Evolutionary conservation across 805 yeast species (phyloP).

Genomic region (Suhomyces vadensis): DNA sequence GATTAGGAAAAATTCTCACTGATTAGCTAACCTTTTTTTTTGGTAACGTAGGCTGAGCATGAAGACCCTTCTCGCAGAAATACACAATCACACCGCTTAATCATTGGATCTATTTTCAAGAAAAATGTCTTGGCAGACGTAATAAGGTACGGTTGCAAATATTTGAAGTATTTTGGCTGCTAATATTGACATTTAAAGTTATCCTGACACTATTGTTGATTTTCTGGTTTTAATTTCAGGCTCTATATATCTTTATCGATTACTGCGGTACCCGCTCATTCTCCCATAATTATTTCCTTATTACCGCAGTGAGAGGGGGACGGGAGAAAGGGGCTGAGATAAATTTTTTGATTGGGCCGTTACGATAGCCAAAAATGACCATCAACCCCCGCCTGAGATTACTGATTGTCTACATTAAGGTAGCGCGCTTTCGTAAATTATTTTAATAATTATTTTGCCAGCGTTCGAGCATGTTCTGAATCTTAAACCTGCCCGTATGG

Average conservation of each 20-base stretch:
- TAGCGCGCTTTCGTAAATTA: too few relatives aligned
- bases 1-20: too few relatives aligned
- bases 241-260: too few relatives aligned
- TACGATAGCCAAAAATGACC: not conserved
- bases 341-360: not conserved
- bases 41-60: not conserved
- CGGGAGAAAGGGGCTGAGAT: not conserved
- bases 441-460: too few relatives aligned
- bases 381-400: not conserved
- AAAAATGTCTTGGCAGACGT: slow-evolving; percentile 7
- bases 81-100: slow-evolving; percentile 1
- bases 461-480: too few relatives aligned
- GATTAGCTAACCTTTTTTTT: not conserved
- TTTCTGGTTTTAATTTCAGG: too few relatives aligned
- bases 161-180: slow-evolving; percentile 3
- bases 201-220: not conserved
- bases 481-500: too few relatives aligned
- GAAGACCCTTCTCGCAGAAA: not conserved
- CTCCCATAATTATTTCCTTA: not conserved
- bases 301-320: not conserved
- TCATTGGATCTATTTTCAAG: not conserved
- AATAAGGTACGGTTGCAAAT: not conserved
- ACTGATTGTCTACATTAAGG: not conserved
- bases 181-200: not conserved
- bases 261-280: too few relatives aligned